These are phyloP conservation scores for Colletotrichum graminicola DNA, from an alignment of 2,329 filamentous ascomycete genomes.

Conservation along the genomic window DNA sequence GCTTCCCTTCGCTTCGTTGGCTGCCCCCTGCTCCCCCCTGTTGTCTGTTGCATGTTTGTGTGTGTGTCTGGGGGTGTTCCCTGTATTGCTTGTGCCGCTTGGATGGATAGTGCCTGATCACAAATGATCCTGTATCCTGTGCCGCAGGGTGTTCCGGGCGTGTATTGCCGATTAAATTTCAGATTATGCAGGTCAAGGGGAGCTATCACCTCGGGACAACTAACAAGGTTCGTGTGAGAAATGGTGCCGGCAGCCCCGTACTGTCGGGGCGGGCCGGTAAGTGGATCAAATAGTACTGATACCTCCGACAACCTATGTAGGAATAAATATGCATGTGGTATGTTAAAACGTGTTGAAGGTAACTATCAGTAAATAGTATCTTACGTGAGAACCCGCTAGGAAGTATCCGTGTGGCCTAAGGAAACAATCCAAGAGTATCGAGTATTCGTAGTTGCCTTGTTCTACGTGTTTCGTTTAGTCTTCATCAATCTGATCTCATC, in stretches of 20 bases:
- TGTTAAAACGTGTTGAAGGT: background rate
- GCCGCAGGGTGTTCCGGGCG: too few relatives aligned
- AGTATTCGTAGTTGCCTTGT: background rate
- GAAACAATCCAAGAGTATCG: background rate
- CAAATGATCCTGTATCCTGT: conserved; percentile 13
- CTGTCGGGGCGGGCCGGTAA: background rate
- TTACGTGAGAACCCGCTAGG: background rate
- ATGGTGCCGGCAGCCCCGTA: background rate
- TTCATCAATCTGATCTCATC: background rate
- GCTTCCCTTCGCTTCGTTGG: too few relatives aligned
- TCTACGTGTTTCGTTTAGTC: background rate
- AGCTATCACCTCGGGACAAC: too few relatives aligned
- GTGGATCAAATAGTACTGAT: background rate
- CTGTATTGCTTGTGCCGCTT: background rate
- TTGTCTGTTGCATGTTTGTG: background rate
- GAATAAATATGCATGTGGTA: background rate
- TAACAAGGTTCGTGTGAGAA: too few relatives aligned
- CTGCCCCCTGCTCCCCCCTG: background rate
- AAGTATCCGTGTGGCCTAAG: background rate
- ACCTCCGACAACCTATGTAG: background rate
- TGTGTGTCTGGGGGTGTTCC: background rate
- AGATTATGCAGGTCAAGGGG: background rate
- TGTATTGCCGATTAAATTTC: background rate
- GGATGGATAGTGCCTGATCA: conserved; percentile 5
- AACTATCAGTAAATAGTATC: background rate